These are phyloP conservation scores for Tardiomyces blankii DNA, from an alignment of 1,139 yeast species.

Conservation along the genomic window DNA sequence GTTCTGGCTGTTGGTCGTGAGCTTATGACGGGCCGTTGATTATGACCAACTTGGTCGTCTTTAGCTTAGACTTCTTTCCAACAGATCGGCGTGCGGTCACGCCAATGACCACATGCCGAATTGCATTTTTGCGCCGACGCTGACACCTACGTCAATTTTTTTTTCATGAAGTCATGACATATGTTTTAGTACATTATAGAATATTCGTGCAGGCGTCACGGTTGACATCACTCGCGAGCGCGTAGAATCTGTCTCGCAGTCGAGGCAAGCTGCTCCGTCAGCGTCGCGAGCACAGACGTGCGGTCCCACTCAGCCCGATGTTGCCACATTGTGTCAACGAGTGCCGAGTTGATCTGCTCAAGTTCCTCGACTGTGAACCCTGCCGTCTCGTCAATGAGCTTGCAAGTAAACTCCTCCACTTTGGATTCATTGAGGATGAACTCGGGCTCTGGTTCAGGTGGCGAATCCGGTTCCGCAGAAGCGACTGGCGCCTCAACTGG, in stretches of 20 bases:
- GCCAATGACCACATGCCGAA: too few species aligned
- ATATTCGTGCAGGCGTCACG: background rate
- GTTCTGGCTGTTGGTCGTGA: conserved; percentile 37
- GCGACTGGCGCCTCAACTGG: conserved; percentile 2
- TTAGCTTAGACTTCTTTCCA: too few species aligned
- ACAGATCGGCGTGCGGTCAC: too few species aligned
- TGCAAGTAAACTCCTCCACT: conserved; percentile 19
- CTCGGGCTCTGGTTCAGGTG: conserved; percentile 6
- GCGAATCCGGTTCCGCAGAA: conserved; percentile 6
- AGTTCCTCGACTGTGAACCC: conserved; percentile 54
- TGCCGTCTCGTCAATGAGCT: conserved; percentile 33
- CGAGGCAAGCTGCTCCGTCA: conserved; percentile 6
- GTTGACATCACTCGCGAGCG: background rate
- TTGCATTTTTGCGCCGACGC: too few species aligned
- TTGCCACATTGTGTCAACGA: conserved; percentile 70
- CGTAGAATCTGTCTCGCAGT: background rate
- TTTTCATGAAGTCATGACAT: background rate
- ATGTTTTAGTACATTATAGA: background rate
- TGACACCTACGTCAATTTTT: too few species aligned
- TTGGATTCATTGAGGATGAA: conserved; percentile 25
- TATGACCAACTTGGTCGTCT: too few species aligned
- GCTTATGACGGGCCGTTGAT: too few species aligned
- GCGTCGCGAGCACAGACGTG: conserved; percentile 20
- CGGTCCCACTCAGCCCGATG: conserved; percentile 62
- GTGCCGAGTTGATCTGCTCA: conserved; percentile 60